Evolutionary conservation across 106 monocot species (phyloP), one percentile per base, ranked within the genome.

Genomic region (Allium cepa): DNA sequence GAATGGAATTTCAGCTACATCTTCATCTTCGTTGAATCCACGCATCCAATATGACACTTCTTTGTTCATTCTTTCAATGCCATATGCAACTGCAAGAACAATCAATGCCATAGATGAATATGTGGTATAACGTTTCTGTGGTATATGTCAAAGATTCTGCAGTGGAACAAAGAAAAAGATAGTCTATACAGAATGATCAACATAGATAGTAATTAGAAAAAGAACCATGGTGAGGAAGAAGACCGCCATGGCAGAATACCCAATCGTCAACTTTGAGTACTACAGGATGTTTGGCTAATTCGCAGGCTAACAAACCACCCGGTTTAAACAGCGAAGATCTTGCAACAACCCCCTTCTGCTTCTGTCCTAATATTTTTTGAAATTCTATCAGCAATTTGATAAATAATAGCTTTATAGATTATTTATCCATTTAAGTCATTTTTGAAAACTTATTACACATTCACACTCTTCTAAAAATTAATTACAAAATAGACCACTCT

Each of bases 161-260:
- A 36, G 36, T 4, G 36, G 36, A 36, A 36, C 36, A 36, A 36
- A 36, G 36, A 36, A 36, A 36, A 36, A 36, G 36, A 36, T 5
- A 36, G 36, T 36, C 36, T 5, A 36, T 36, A 36, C 36, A 36
- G 36, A 36, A 36, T 36, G 3, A 36, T 1, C 0, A 36, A 36
- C 36, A 36, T 36, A 36, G 36, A 36, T 36, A 36, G 36, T 36
- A 36, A 36, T 36, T 36, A 36, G 36, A 36, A 36, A 36, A 36
- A 36, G 36, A 36, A 96, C 95, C 91, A 79, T 96, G 95, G 75
- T 95, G 91, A 64, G 95, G 95, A 74, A 95, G 91, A 81, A 95
- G 91, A 59, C 95, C 91, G 47, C 95, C 95, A 82, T 95, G 95
- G 68, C 95, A 95, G 66, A 95, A 95, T 7, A 95, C 65, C 95